Conservation (phyloP, 1,284 basidiomycete genomes). For the Trametes versicolor region DNA sequence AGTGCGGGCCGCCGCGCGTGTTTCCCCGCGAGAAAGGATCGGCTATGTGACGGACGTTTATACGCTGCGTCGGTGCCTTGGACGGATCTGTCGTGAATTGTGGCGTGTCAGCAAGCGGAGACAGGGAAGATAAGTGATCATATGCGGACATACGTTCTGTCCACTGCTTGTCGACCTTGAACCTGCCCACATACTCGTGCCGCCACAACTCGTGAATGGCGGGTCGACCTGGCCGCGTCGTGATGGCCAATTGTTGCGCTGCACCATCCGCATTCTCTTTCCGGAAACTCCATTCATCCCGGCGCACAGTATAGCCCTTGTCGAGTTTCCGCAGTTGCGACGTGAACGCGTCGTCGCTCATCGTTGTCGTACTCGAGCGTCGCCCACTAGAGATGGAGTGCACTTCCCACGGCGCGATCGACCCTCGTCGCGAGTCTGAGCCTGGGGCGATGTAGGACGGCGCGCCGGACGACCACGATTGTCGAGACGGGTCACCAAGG, state of each 20-base stretch:
- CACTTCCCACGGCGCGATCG: conserved; percentile 30
- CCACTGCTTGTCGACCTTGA: conserved; percentile 64
- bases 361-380: conserved; percentile 56
- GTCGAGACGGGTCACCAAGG: conserved; percentile 46
- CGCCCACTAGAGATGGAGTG: conserved; percentile 45
- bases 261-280: conserved; percentile 59
- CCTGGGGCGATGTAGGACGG: conserved; percentile 48
- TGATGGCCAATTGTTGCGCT: conserved; percentile 34
- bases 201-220: conserved; percentile 74
- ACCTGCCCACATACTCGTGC: conserved; percentile 70
- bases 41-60: conserved; percentile 66
- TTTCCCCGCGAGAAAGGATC: conserved; percentile 56
- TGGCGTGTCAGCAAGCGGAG: conserved; percentile 5
- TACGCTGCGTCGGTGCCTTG: conserved; percentile 72
- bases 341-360: conserved; percentile 68
- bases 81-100: conserved; percentile 53
- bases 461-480: conserved; percentile 47
- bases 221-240: conserved; percentile 40
- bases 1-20: conserved; percentile 62
- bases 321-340: conserved; percentile 60
- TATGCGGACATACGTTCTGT: conserved; percentile 54
- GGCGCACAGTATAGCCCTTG: conserved; percentile 54
- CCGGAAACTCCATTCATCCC: conserved; percentile 70
- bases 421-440: conserved; percentile 27
- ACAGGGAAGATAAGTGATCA: conserved; percentile 6